Evolutionary conservation across 169 alveolate genomes (phyloP).

Genomic region (Babesia sp.): DNA sequence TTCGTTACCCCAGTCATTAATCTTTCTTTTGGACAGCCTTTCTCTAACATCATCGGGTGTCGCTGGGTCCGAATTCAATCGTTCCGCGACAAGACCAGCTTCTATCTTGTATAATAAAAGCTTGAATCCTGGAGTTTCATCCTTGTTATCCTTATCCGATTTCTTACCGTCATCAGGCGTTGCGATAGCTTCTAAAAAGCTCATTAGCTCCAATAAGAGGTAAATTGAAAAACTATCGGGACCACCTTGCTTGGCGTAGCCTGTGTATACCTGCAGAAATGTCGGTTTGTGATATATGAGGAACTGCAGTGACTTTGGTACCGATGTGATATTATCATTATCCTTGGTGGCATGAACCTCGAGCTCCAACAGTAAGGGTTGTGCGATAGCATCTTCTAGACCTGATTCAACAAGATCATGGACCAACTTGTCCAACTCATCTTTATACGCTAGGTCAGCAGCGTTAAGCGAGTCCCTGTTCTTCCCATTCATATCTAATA

Average conservation of each 20-base stretch:
- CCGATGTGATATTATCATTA: conserved; percentile 50
- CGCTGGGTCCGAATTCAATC: conserved; percentile 12
- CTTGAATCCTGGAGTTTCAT: conserved; percentile 5
- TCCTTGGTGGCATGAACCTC: conserved; percentile 51
- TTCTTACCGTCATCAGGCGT: conserved; percentile 7
- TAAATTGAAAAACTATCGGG: conserved; percentile 31
- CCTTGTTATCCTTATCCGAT: background rate
- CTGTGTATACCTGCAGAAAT: conserved; percentile 26
- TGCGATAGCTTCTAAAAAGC: conserved; percentile 56
- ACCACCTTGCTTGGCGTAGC: background rate
- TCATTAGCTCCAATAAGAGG: conserved; percentile 55
- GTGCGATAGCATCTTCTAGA: conserved; percentile 20
- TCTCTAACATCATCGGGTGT: conserved; percentile 17
- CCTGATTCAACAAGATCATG: conserved; percentile 18
- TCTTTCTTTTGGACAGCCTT: conserved; percentile 25
- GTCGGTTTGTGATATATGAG: conserved; percentile 53
- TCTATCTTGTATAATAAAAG: conserved; percentile 57
- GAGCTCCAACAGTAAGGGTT: conserved; percentile 34
- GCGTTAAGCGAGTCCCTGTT: conserved; percentile 51
- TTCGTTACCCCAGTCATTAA: conserved; percentile 67
- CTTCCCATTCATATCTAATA: conserved; percentile 23
- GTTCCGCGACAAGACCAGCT: conserved; percentile 50
- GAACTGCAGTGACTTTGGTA: conserved; percentile 67
- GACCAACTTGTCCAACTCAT: conserved; percentile 53
- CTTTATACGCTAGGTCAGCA: conserved; percentile 63